phyloP scores from a whole-genome alignment of 768 basidiomycete species.

The Boletus rubescentipes region DNA sequence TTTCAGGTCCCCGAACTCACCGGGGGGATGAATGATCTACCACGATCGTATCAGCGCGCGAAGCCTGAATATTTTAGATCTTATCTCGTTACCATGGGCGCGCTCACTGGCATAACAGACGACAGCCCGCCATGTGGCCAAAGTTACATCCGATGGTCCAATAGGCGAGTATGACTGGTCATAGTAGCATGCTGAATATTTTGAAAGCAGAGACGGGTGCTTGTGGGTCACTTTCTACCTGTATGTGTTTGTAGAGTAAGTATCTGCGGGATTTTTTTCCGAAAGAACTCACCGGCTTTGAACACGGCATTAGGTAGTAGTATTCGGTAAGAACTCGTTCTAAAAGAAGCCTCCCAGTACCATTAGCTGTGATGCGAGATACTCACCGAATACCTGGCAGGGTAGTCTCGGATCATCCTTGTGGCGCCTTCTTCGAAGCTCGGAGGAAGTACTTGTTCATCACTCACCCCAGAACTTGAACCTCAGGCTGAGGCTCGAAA shows the following conservation, averaged over 20 bases:
- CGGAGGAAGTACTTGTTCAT: neutral
- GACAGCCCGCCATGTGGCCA: neutral
- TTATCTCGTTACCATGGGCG: neutral
- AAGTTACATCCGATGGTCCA: no score
- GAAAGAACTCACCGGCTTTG: neutral
- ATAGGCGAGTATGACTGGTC: no score
- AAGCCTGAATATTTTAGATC: neutral
- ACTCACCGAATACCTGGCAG: neutral
- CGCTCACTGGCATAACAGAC: neutral
- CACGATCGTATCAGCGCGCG: neutral
- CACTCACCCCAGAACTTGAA: no score
- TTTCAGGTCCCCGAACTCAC: slow-evolving; percentile 7
- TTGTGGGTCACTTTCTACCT: no score
- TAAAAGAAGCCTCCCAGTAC: neutral
- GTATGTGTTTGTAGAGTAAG: neutral
- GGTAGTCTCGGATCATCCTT: neutral
- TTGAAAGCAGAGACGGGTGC: no score
- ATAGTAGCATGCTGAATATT: no score
- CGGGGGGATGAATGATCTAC: neutral
- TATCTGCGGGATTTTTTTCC: neutral
- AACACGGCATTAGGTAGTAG: neutral
- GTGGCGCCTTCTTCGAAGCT: neutral
- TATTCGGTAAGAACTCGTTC: no score
- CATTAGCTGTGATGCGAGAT: neutral
- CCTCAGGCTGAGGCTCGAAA: neutral